These are phyloP conservation scores for Populus euphratica DNA, from an alignment of 345 rosid genomes.

Conservation along the genomic window DNA sequence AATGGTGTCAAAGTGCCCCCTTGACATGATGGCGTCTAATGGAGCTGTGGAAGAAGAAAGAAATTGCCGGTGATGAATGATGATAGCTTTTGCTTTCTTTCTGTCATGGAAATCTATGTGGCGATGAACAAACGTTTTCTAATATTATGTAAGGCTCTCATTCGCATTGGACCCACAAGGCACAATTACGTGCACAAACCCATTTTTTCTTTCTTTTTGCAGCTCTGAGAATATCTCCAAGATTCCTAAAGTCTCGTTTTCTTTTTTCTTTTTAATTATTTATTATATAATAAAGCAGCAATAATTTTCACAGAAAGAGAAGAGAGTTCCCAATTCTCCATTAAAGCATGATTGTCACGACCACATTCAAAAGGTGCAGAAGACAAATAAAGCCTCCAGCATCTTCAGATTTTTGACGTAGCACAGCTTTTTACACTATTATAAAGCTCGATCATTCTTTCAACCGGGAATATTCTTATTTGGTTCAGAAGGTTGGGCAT, in stretches of 20 bases:
- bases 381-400: too few relatives aligned
- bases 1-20: too few relatives aligned
- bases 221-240: background rate
- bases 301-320: too few relatives aligned
- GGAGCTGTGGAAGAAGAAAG: background rate
- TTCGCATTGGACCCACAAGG: constrained; percentile 16
- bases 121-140: constrained; percentile 15
- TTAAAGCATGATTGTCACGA: too few relatives aligned
- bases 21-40: background rate
- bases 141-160: constrained; percentile 3
- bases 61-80: background rate
- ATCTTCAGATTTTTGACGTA: background rate
- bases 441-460: background rate
- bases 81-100: background rate
- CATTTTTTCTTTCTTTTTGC: background rate
- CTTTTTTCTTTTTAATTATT: background rate
- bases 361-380: too few relatives aligned
- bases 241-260: background rate
- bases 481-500: background rate
- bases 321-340: too few relatives aligned
- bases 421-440: background rate
- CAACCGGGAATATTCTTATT: background rate
- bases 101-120: constrained; percentile 8
- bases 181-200: constrained; percentile 6
- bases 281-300: background rate